Evolutionary conservation across 2,329 filamentous ascomycete species (phyloP), one percentile per base, ranked within the genome.

Genomic region (Alternaria infectoria): DNA sequence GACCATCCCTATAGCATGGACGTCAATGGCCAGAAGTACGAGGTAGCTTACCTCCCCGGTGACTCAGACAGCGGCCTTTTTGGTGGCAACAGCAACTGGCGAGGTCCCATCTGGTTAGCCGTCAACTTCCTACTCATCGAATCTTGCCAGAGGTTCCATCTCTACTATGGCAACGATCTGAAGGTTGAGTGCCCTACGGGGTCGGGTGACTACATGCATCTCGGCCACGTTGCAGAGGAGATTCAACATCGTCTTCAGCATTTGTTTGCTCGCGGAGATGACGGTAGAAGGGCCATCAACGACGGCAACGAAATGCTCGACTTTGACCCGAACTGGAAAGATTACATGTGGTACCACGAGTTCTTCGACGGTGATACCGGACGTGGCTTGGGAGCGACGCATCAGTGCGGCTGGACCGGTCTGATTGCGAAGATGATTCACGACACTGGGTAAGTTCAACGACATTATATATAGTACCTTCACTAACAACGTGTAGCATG

Each of bases 1-100:
- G 88, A 97, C 13, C 83, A 97, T 69, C 96, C 96, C 0, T 96
- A 93, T 79, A 92, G 92, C 1, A 98, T 98, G 95, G 91, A 97
- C 57, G 95, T 97, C 63, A 97, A 98, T 69, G 93, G 93, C 0
- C 93, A 97, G 78, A 87, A 86, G 28, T 98, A 97, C 83, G 88
- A 89, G 61, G 95, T 98, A 44, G 88, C 89, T 72, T 98, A 98
- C 75, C 89, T 98, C 17, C 90, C 96, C 2, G 96, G 95, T n/a
- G 95, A 98, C 77, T 97, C 95, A 0, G 94, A 98, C 82, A 97
- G 92, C 74, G 93, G 93, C 4, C 87, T 98, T 6, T 98, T 98
- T 75, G 95, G 95, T 57, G 95, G 95, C 69, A 98, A 98, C 86
- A 97, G 93, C 80, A 98, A 98, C 81, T 98, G 95, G 95, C 89